Percentiles rank a stretch among this genome's conserved stretches.
These are phyloP conservation scores for Yarrowia sp. DNA, from an alignment of 805 yeast species.

Conservation along the genomic window DNA sequence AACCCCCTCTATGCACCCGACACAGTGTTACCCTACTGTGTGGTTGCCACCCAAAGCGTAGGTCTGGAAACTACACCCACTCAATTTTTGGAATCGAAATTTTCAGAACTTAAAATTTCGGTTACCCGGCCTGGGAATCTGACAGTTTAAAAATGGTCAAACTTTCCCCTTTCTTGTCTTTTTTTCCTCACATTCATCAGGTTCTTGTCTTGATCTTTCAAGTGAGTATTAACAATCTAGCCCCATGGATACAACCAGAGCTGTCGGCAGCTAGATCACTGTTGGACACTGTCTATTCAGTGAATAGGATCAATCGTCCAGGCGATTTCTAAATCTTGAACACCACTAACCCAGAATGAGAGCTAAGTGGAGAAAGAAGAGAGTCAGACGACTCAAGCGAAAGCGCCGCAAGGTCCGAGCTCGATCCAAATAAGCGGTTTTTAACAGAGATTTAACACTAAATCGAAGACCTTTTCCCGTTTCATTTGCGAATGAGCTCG, in stretches of 20 bases:
- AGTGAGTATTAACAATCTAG: slow-evolving; percentile 15
- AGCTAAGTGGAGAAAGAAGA: slow-evolving; percentile 99
- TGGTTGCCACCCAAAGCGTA: slow-evolving; percentile 7
- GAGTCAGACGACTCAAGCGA: slow-evolving; percentile 99
- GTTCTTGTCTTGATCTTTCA: slow-evolving; percentile 39
- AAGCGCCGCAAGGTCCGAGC: slow-evolving; percentile 99
- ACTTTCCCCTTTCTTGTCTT: slow-evolving; percentile 33
- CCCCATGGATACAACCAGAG: too few species aligned
- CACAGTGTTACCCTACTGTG: slow-evolving; percentile 6
- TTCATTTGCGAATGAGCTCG: slow-evolving; percentile 33
- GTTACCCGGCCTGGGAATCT: slow-evolving; percentile 28
- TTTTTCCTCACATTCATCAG: slow-evolving; percentile 39
- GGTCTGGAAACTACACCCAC: slow-evolving; percentile 38
- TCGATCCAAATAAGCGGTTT: slow-evolving; percentile 56
- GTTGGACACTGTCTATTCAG: too few species aligned
- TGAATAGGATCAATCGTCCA: too few species aligned
- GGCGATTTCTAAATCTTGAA: neutral
- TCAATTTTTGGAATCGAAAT: slow-evolving; percentile 23
- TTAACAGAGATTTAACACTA: slow-evolving; percentile 32
- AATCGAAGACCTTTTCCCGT: slow-evolving; percentile 35
- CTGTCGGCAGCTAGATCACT: too few species aligned
- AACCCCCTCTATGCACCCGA: neutral
- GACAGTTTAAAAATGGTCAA: slow-evolving; percentile 37
- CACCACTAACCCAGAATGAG: slow-evolving; percentile 43
- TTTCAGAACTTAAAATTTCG: neutral